These are phyloP conservation scores for Hyaloscypha bicolor DNA, from an alignment of 495 filamentous ascomycete genomes.

Conservation along the genomic window DNA sequence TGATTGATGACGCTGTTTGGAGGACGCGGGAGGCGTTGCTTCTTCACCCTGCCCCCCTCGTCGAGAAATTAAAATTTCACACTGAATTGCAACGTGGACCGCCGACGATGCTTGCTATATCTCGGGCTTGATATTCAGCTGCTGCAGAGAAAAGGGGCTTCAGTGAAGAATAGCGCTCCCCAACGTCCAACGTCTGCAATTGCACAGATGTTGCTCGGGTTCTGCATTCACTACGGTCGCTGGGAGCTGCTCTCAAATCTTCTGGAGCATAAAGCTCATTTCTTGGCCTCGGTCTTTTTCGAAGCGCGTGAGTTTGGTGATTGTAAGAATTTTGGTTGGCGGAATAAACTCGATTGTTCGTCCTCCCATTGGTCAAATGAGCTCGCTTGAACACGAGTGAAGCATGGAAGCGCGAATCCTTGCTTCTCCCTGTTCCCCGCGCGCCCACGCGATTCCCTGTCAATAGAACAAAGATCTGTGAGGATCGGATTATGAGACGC, in stretches of 20 bases:
- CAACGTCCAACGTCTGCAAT: neutral
- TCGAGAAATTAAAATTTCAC: neutral
- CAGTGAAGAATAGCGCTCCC: neutral
- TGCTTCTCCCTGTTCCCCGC: neutral
- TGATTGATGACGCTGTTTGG: neutral
- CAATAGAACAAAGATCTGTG: slow-evolving; percentile 8
- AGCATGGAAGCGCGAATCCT: neutral
- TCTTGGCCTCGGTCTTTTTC: neutral
- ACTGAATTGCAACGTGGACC: neutral
- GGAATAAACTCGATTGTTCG: no score
- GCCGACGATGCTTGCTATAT: neutral
- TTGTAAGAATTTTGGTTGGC: neutral
- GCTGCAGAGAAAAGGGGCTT: neutral
- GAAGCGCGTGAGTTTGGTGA: no score
- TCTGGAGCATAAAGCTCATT: neutral
- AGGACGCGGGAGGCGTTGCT: neutral
- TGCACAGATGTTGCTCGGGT: neutral
- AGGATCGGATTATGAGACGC: slow-evolving; percentile 13
- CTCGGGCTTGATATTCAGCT: neutral
- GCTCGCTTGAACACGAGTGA: neutral
- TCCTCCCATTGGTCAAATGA: neutral
- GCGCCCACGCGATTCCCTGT: neutral
- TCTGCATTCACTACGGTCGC: neutral
- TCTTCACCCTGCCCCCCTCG: neutral
- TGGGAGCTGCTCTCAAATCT: neutral